A percentile compares a stretch with the other conserved stretches of the same genome.
Conservation (phyloP, 31 red algal genomes). For the Bonnemaisonia californica region DNA sequence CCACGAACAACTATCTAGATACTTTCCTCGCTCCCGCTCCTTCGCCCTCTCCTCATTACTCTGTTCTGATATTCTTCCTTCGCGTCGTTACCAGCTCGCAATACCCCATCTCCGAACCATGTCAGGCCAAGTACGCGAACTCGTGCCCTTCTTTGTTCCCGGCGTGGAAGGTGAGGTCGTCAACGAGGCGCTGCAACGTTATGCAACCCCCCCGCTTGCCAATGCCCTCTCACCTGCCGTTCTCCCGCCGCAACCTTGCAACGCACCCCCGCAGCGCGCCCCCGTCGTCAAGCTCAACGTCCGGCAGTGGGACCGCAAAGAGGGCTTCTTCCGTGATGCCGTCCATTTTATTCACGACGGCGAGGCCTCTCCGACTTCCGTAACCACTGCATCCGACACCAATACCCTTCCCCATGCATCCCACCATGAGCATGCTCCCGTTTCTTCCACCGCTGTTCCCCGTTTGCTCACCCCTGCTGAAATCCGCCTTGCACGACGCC, state of each 20-base stretch:
- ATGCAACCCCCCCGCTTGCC: not conserved
- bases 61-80: constrained; percentile 23
- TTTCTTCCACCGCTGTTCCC: not conserved
- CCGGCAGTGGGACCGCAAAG: constrained; percentile 11
- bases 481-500: constrained; percentile 20
- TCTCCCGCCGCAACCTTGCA: not conserved
- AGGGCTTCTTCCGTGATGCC: constrained; percentile 41
- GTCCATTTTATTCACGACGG: constrained; percentile 14
- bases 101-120: constrained; percentile 41
- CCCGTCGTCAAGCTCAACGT: constrained; percentile 11
- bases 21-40: too few relatives aligned
- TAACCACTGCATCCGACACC: not conserved
- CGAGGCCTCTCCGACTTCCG: not conserved
- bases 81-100: constrained; percentile 62
- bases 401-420: not conserved
- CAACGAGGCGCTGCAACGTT: constrained; percentile 24
- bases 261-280: not conserved
- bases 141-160: constrained; percentile 50
- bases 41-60: too few relatives aligned
- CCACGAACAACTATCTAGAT: too few relatives aligned
- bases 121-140: constrained; percentile 1
- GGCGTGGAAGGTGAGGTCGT: constrained; percentile 20
- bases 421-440: not conserved
- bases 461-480: constrained; percentile 33
- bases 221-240: not conserved